Base-by-base conservation (phyloP, 2,329 filamentous ascomycete genomes). In the Fusarium pseudograminearum region DNA sequence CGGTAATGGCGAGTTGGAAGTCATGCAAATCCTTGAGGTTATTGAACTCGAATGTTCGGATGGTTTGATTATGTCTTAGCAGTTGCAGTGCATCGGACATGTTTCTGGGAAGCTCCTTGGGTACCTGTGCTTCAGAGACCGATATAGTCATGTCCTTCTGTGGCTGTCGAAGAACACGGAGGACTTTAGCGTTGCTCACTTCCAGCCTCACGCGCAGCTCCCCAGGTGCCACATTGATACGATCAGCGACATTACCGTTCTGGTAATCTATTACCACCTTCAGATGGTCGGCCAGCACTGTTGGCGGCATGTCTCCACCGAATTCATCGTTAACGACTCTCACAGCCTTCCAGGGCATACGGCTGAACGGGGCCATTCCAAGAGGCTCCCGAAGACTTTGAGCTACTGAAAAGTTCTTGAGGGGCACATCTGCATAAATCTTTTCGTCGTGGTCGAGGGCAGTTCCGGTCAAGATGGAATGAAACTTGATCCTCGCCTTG, bases 131-230 rank as follows among this genome's bases (percentile, higher is more conserved):
- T 68, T 93, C 91, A 1, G 89, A 90, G 42, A 97, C 83, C 0
- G 92, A 91, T 56, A 94, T 84, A 0, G 92, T 93, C 78, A 95
- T 82, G 76, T 97, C 93, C 59, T 88, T 83, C 78, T 97, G 94
- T 4, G 90, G 87, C 61, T 91, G 88, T 40, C 94, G 90, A 58
- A 92, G 83, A 38, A 95, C 80, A 66, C 88, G 88, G 48, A 96
- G 80, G 16, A 88, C 82, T 51, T 88, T 88, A 24, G 85, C 84
- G 55, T 88, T 86, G 57, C 85, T 83, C 33, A 91, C 86, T 69
- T 91, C 88, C 34, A 93, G 82, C 31, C 88, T 85, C 50, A 94
- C 78, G 72, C 88, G 88, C 71, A 93, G 77, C 78, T 93, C 91
- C n/a, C 91, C 91, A 14, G 90, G 90, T 3, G 86, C 90, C 73